Base-by-base conservation (phyloP, 441 rosid genomes). In the Capsella rubella region DNA sequence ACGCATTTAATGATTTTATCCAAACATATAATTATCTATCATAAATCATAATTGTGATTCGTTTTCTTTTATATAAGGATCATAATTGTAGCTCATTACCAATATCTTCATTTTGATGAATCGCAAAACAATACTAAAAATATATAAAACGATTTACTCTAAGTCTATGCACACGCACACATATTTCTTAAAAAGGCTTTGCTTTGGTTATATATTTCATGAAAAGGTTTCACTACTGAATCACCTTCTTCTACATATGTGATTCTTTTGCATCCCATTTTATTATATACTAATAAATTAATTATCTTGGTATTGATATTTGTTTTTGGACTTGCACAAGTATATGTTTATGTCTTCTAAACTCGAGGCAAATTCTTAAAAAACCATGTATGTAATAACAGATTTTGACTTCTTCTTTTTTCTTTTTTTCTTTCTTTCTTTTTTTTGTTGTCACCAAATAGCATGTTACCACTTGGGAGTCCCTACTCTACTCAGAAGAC, bases 401-500 rank as follows among this genome's bases (percentile, higher is more conserved):
- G 14, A 56, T 56, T 56, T 56, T 21, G 47, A 65, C 27, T 35
- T 34, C 7, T 11, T n/a, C n/a, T 13, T 12, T 10, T n/a, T 6
- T 37, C 2, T 11, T 51, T 6, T 9, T 7, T 27, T 2, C 11
- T 51, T 32, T 32, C 1, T 32, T 7, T 10, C 3, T 37, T 2
- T 11, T 10, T 37, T 4, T 18, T 51, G 13, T 63, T 14, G 54
- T 6, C 10, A 31, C 37, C 18, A 37, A 39, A 37, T 56, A 35
- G 8, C 28, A 37, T 51, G 4, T 57, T 67, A 55, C 53, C 65
- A 59, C 62, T 31, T 63, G 69, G 31, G 69, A 75, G 71, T 54
- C 79, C 66, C 75, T 69, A 69, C 75, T 63, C 12, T 62, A 21
- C 40, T 34, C 12, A 64, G 11, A 70, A 64, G 71, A 76, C 80